These are phyloP conservation scores for Carnegiea gigantea DNA, from an alignment of 179 eudicot species.

Conservation along the genomic window DNA sequence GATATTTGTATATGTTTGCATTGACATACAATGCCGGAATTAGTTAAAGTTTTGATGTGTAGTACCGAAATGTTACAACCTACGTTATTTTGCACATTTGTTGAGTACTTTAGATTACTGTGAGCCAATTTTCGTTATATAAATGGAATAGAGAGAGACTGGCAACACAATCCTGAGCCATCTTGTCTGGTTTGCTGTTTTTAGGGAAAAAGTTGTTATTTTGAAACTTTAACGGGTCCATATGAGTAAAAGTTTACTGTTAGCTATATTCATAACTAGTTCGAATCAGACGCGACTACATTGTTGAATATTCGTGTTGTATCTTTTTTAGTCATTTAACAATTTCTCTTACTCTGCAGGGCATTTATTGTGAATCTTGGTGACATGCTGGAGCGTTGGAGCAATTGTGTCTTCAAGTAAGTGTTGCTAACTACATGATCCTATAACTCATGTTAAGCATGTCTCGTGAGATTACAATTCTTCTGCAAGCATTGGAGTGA, in stretches of 20 bases:
- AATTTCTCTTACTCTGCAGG: conserved; percentile 40
- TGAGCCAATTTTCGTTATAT: not conserved
- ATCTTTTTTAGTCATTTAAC: not conserved
- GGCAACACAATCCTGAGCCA: too few relatives aligned
- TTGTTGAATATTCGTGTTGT: not conserved
- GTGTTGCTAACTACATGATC: conserved; percentile 13
- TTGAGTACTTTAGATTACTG: too few relatives aligned
- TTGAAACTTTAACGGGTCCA: not conserved
- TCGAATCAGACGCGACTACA: not conserved
- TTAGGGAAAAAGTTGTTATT: too few relatives aligned
- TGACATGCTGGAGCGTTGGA: conserved; percentile 98
- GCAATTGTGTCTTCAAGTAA: conserved; percentile 91
- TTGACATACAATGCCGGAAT: not conserved
- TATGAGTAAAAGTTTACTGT: not conserved
- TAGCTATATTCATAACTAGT: not conserved
- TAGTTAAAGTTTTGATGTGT: not conserved
- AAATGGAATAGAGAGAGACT: not conserved
- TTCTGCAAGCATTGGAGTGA: not conserved
- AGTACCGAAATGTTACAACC: not conserved
- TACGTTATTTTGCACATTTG: not conserved
- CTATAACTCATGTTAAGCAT: not conserved
- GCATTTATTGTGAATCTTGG: conserved; percentile 90
- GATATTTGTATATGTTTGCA: not conserved
- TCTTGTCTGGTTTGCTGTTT: too few relatives aligned
- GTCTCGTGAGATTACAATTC: not conserved